Evolutionary conservation across 2,329 filamentous ascomycete species (phyloP), one percentile per base, ranked within the genome.

Genomic region (Arthrobotrys pseudoclavata): DNA sequence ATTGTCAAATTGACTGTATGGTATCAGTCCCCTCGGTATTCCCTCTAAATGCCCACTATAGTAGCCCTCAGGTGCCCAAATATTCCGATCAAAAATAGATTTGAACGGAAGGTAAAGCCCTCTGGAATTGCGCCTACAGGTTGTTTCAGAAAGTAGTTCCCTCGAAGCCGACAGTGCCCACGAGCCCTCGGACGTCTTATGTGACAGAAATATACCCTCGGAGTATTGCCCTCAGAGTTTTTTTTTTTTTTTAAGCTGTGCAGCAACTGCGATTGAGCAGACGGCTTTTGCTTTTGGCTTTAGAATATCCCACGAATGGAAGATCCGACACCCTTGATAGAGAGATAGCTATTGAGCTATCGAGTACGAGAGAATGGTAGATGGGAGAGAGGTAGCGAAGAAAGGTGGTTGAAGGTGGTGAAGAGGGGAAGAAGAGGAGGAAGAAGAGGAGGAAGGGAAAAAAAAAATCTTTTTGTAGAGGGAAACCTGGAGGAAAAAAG

Each of bases 111-210:
- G 18, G 37, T 69, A 53, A 77, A 77, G 74, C 74, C 74, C 67
- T 77, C 74, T 77, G 61, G 67, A 67, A 77, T 71, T 63, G 67
- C 47, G 55, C 61, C 74, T 68, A 77, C 67, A 60, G 47, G 57
- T 75, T 60, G 60, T 57, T 52, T 52, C 40, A 62, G 72, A 63
- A 77, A 69, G 67, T 42, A 71, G 62, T 77, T 69, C 74, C 74
- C 67, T 77, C 20, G 74, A 77, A 77, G 74, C 74, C 74, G 68
- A 77, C 74, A 71, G 72, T 71, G 74, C 74, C 74, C 74, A 77
- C 74, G 62, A 77, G 74, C 74, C 74, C 67, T 71, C 74, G 71
- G 74, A 69, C 64, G 53, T 31, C 37, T 57, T 50, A 69, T 70
- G 18, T 64, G 66, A 70, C 74, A 77, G 52, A 42, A 64, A 15